Evolutionary conservation across 2,329 filamentous ascomycete genomes (phyloP).

Genomic region (Calonectria multiphialidica): DNA sequence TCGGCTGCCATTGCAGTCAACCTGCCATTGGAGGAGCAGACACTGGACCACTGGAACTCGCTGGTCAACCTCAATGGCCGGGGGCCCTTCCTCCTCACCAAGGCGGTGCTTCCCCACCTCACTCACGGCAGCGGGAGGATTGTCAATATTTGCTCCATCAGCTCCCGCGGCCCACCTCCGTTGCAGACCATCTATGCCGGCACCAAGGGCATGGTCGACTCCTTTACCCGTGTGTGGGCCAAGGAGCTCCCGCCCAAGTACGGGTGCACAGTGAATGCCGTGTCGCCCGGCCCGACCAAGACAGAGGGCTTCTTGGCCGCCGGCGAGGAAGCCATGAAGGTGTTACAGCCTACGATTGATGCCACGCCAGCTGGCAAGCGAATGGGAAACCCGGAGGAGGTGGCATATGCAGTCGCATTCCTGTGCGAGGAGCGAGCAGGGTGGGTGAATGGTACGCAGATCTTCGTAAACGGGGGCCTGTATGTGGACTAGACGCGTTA

Average conservation of each 20-base stretch:
- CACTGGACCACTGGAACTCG: conserved; percentile 52
- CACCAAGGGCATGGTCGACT: conserved; percentile 63
- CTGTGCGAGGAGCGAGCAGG: conserved; percentile 57
- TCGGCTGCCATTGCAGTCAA: conserved; percentile 52
- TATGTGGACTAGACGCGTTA: conserved; percentile 24
- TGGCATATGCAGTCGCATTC: conserved; percentile 60
- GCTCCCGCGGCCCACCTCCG: conserved; percentile 48
- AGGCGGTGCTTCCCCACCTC: conserved; percentile 53
- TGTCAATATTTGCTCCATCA: conserved; percentile 56
- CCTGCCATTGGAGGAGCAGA: conserved; percentile 52
- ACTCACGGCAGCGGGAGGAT: conserved; percentile 51
- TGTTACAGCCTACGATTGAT: conserved; percentile 56
- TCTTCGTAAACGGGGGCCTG: conserved; percentile 44
- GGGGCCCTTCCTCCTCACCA: conserved; percentile 56
- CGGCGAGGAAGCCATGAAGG: conserved; percentile 48
- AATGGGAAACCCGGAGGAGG: conserved; percentile 57
- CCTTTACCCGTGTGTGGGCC: conserved; percentile 57
- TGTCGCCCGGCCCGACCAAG: conserved; percentile 43
- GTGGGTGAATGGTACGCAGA: conserved; percentile 59
- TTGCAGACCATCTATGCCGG: conserved; percentile 60
- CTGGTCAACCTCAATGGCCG: conserved; percentile 56
- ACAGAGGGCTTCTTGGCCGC: conserved; percentile 51
- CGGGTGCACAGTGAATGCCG: conserved; percentile 28
- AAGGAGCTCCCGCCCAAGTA: conserved; percentile 48
- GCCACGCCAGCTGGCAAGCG: conserved; percentile 56